Evolutionary conservation across 176 grass and related monocot genomes (phyloP).

Genomic region (Tuctoria greenei): DNA sequence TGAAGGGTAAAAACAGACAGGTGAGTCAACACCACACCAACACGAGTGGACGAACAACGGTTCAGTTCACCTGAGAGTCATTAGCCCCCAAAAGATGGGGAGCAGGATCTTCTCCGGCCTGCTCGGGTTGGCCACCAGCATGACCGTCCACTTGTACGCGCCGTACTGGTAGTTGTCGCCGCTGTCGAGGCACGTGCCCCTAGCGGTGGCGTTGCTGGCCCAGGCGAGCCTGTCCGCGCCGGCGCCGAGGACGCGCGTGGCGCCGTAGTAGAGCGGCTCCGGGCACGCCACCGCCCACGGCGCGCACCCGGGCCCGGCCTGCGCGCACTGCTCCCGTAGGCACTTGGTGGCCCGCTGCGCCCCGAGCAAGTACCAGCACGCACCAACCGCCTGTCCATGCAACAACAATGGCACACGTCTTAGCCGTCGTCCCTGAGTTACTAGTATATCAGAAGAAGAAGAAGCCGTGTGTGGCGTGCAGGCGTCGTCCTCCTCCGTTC

Average conservation of each 20-base stretch:
- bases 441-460: background rate
- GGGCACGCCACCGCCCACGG: constrained; percentile 49
- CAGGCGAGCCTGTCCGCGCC: constrained; percentile 48
- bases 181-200: constrained; percentile 47
- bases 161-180: constrained; percentile 73
- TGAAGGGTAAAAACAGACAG: too few species aligned
- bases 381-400: constrained; percentile 58
- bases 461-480: background rate
- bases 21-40: too few species aligned
- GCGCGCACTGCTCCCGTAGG: constrained; percentile 57
- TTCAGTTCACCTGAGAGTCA: too few species aligned
- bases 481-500: background rate
- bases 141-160: constrained; percentile 80
- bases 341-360: constrained; percentile 80
- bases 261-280: constrained; percentile 63
- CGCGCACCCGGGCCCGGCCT: constrained; percentile 33
- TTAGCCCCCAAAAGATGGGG: constrained; percentile 94
- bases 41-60: too few species aligned
- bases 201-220: constrained; percentile 47
- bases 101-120: constrained; percentile 78
- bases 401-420: background rate
- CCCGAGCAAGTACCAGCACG: constrained; percentile 91
- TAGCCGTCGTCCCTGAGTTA: background rate
- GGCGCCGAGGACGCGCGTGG: background rate
- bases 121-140: constrained; percentile 68